Base-by-base conservation (phyloP, 2,329 filamentous ascomycete genomes). In the Apiospora sp. region DNA sequence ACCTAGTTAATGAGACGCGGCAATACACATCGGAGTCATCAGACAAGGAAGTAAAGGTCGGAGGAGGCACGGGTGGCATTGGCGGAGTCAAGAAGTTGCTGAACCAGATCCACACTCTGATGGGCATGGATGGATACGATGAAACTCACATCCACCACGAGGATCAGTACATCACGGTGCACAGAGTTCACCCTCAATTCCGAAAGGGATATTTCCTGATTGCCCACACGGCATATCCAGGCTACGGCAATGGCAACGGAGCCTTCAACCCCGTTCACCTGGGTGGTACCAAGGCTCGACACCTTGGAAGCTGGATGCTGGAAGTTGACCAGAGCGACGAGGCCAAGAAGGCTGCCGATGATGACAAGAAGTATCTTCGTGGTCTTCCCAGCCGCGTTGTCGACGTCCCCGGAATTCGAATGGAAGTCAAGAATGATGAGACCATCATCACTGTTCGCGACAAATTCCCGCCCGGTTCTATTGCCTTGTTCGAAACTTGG, bases 61-160 rank as follows among this genome's bases (percentile, higher is more conserved):
- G 92, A 41, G 89, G 91, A 73, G 91, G 91, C n/a, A 91, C 93
- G 76, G 92, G 92, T 71, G 96, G 96, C 13, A 98, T 98, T 76
- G 95, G 94, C 49, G 92, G 93, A 43, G 88, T 98, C 80, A 98
- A 97, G 87, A 97, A 96, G 81, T 87, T 98, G 13, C 87, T 99
- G 74, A 99, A 99, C 81, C 92, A 96, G 79, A 96, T 99, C 69
- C 97, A 99, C 82, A 95, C 92, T 10, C 88, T 95, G 75, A 98
- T 99, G 96, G 96, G 96, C 75, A 93, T 95, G 79, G 94, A 98
- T 75, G 93, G 93, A 27, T 99, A 97, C 80, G 92, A 95, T 72
- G 96, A 99, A 82, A 98, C 95, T 10, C 96, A 98, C 79, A 94
- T 99, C 71, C 96, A 99, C 80, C 96, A 99, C 80, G 95, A 98